Conservation (phyloP, 2,329 filamentous ascomycete genomes). For the Pezicula carpinea region DNA sequence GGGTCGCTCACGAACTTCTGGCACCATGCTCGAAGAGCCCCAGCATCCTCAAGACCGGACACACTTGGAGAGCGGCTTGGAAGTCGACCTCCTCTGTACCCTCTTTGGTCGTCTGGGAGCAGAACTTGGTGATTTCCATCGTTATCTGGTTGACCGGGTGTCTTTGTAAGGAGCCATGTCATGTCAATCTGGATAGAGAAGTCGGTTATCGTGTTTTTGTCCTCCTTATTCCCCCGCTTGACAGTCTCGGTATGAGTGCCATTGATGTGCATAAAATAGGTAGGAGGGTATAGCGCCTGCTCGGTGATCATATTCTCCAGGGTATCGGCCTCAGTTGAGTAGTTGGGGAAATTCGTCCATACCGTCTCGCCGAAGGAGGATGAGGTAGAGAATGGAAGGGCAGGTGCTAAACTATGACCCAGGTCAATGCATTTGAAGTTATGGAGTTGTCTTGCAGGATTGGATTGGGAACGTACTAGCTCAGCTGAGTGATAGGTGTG, state of each 20-base stretch:
- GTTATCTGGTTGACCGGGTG: conserved; percentile 29
- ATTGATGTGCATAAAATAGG: conserved; percentile 23
- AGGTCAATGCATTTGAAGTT: conserved; percentile 1
- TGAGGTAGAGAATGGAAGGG: conserved; percentile 21
- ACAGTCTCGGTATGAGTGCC: conserved; percentile 29
- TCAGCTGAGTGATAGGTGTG: not conserved
- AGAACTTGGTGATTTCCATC: conserved; percentile 41
- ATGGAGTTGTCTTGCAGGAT: too few relatives aligned
- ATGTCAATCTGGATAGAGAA: conserved; percentile 57
- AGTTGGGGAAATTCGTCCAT: conserved; percentile 23
- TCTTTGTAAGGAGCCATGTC: conserved; percentile 50
- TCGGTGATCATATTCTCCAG: conserved; percentile 22
- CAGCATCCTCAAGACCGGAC: conserved; percentile 14
- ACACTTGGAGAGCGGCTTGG: conserved; percentile 45
- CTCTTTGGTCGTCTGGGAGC: conserved; percentile 54
- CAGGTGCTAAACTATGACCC: conserved; percentile 12
- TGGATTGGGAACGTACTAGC: not conserved
- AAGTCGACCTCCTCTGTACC: conserved; percentile 60
- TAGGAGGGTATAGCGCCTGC: conserved; percentile 23
- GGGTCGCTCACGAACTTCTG: conserved; percentile 58
- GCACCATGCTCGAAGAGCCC: conserved; percentile 48
- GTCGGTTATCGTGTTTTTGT: conserved; percentile 47
- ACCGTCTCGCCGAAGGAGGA: conserved; percentile 17
- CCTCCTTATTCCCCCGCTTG: conserved; percentile 39
- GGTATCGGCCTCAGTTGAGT: conserved; percentile 15